These are phyloP conservation scores for Immersiella caudata DNA, from an alignment of 495 filamentous ascomycete species.

Conservation along the genomic window DNA sequence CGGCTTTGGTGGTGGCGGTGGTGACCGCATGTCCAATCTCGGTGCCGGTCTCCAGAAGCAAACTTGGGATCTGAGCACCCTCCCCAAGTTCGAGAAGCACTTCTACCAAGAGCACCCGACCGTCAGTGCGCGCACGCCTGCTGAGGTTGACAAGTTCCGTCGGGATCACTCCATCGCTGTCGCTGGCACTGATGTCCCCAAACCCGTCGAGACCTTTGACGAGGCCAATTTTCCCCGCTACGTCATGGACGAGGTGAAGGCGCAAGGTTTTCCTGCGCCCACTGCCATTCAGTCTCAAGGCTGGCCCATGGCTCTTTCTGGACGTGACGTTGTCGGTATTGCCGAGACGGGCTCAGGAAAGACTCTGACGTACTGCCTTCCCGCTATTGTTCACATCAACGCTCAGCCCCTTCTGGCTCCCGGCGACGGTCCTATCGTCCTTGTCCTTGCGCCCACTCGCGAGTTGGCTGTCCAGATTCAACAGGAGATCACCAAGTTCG, in stretches of 20 bases:
- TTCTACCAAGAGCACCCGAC: conserved; percentile 95
- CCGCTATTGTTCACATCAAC: conserved; percentile 99
- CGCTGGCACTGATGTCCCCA: conserved; percentile 76
- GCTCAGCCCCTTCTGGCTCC: conserved; percentile 96
- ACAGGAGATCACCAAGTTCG: conserved; percentile 92
- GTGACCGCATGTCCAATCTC: conserved; percentile 92
- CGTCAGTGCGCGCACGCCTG: conserved; percentile 71
- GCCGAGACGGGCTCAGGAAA: conserved; percentile 99
- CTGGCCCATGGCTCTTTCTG: conserved; percentile 98
- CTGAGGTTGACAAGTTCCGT: conserved; percentile 86
- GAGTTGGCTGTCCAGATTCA: conserved; percentile 98
- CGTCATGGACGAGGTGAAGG: conserved; percentile 97
- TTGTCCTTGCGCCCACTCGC: conserved; percentile 93
- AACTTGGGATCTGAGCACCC: conserved; percentile 74
- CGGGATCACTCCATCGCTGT: conserved; percentile 77
- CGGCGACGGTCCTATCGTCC: conserved; percentile 94
- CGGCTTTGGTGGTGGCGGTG: conserved; percentile 63
- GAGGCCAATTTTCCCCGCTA: conserved; percentile 96
- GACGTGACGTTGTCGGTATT: conserved; percentile 98
- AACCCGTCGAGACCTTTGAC: conserved; percentile 93
- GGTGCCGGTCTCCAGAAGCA: conserved; percentile 84
- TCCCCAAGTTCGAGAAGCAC: conserved; percentile 98
- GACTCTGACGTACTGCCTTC: conserved; percentile 97
- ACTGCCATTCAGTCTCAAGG: conserved; percentile 98
- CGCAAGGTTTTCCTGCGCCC: conserved; percentile 88